Evolutionary conservation across 129 eudicot genomes (phyloP).

Genomic region (Lonicera japonica): DNA sequence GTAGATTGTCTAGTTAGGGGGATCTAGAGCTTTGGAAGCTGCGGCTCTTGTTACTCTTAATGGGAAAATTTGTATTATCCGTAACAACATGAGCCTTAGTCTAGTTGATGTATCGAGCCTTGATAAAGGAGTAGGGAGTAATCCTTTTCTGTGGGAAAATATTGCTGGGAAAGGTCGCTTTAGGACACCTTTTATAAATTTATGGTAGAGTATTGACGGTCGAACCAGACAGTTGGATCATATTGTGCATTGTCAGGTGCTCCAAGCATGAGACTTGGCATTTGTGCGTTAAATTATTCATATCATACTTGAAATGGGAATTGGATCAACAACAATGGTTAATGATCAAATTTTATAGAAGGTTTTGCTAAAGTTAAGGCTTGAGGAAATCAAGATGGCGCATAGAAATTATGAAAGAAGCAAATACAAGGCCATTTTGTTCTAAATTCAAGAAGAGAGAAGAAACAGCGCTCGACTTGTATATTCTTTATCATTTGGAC

Average conservation of each 20-base stretch:
- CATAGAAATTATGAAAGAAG: too few species aligned
- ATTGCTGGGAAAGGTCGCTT: conserved; percentile 75
- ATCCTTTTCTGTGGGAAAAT: conserved; percentile 90
- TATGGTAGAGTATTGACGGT: conserved; percentile 88
- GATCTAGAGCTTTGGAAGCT: conserved; percentile 84
- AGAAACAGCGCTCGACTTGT: too few species aligned
- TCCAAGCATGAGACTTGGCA: conserved; percentile 83
- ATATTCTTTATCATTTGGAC: too few species aligned
- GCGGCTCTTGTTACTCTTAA: conserved; percentile 88
- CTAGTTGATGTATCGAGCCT: conserved; percentile 75
- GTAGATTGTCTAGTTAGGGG: too few species aligned
- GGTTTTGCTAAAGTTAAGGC: too few species aligned
- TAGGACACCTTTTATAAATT: conserved; percentile 59
- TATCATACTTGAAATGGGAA: too few species aligned
- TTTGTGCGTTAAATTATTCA: too few species aligned
- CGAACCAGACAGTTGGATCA: conserved; percentile 77
- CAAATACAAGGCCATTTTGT: too few species aligned
- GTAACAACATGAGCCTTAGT: conserved; percentile 96
- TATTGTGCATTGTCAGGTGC: conserved; percentile 93
- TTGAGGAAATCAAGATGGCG: too few species aligned
- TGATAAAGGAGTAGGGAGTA: conserved; percentile 57
- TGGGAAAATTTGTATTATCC: conserved; percentile 84
- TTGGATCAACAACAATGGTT: too few species aligned
- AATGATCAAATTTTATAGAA: too few species aligned
- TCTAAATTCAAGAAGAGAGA: too few species aligned